Evolutionary conservation across 108 stramenopile species (phyloP).

Genomic region (Poteriospumella lacustris): DNA sequence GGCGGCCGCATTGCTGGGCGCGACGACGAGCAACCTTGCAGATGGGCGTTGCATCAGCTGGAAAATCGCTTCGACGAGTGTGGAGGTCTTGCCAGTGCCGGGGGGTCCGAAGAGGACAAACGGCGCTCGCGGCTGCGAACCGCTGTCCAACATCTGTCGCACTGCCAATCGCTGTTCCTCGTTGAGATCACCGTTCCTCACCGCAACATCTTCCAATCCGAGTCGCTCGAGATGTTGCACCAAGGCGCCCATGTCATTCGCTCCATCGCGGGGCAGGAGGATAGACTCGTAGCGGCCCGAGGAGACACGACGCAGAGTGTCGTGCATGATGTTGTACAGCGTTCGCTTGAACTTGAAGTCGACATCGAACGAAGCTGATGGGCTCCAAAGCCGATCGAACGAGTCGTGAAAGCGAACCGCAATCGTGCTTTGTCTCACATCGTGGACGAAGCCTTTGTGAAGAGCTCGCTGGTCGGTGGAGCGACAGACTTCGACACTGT

Average conservation of each 20-base stretch:
- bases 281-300: no score
- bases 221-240: no score
- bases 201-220: no score
- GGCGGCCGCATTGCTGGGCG: constrained; percentile 26
- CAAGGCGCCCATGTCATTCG: no score
- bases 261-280: no score
- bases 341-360: not conserved
- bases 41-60: not conserved
- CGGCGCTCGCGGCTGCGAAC: not conserved
- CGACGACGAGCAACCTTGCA: not conserved
- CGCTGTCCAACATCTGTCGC: not conserved
- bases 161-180: not conserved
- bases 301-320: constrained; percentile 8
- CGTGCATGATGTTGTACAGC: not conserved
- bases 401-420: no score
- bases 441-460: not conserved
- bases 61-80: constrained; percentile 5
- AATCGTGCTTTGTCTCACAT: no score
- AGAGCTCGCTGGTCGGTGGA: no score
- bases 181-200: no score
- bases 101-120: constrained; percentile 24
- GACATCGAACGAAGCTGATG: no score
- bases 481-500: no score
- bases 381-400: no score
- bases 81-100: constrained; percentile 25